Base-by-base conservation (phyloP, 2,329 filamentous ascomycete genomes). In the Clarireedia homoeocarpa region DNA sequence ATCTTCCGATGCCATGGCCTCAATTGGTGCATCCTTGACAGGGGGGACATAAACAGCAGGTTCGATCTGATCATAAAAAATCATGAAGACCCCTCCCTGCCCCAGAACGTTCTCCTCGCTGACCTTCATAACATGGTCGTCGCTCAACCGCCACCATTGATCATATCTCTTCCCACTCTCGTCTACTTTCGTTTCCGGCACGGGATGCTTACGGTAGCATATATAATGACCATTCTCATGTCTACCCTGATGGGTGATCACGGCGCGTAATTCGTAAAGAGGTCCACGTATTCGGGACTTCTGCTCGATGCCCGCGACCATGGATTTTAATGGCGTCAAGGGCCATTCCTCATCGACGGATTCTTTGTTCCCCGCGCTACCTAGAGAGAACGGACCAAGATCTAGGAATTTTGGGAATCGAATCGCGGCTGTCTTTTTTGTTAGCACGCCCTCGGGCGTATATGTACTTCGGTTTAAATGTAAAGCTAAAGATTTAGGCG, bases 221-320 rank as follows among this genome's bases (percentile, higher is more conserved):
- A 96, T 84, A 65, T 99, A 97, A 72, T 99, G 94, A 0, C 94
- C 94, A 65, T 95, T 96, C 60, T 96, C 91, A 69, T 97, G 94
- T 34, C 88, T 80, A 4, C 94, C 94, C 59, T 88, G 89, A 68
- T 97, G 94, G 1, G 90, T 94, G 9, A 97, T 82, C 0, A 92
- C 88, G 30, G 91, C 90, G 53, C 87, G 82, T 15, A 97, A 75
- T 66, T 89, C 83, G 69, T 95, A 97, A 1, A 85, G 75, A 27
- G 77, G 77, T 2, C 83, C 82, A 0, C 73, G 73, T 7, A 82
- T 72, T 58, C 74, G 77, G 2, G 81, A 83, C 7, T 74, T 72
- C 2, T 67, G 67, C 40, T 71, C 63, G 47, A 76, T 75, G 4
- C 80, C 80, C 0, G 84, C 78, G 17, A 94, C 79, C 87, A 95